phyloP scores from a whole-genome alignment of 768 basidiomycete species.

The Macrocybe gigantea region DNA sequence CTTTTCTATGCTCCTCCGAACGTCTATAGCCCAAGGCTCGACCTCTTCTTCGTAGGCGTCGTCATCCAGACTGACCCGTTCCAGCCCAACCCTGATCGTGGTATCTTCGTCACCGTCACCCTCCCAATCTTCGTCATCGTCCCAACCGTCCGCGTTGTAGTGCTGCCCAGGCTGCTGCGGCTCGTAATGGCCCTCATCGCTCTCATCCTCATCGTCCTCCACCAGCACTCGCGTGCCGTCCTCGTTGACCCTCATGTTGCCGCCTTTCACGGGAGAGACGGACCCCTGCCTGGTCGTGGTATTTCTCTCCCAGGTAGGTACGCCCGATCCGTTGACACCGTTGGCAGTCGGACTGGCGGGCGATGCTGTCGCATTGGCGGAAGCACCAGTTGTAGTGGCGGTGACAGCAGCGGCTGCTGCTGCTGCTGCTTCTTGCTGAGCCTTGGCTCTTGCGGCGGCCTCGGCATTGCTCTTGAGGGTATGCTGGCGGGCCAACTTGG shows the following conservation, averaged over 20 bases:
- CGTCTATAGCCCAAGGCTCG: conserved; percentile 73
- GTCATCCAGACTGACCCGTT: conserved; percentile 40
- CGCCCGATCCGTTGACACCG: conserved; percentile 32
- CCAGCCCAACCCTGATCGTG: conserved; percentile 62
- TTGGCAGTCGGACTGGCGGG: conserved; percentile 10
- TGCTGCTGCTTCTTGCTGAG: conserved; percentile 46
- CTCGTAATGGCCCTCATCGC: conserved; percentile 42
- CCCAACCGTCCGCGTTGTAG: conserved; percentile 61
- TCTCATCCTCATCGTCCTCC: conserved; percentile 67
- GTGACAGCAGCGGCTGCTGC: conserved; percentile 31
- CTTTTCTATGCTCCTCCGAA: conserved; percentile 71
- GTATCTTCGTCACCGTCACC: conserved; percentile 65
- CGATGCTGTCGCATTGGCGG: no score
- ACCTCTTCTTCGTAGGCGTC: conserved; percentile 55
- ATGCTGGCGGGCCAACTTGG: conserved; percentile 84
- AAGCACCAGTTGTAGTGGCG: no score
- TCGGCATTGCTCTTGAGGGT: conserved; percentile 86
- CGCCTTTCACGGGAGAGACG: conserved; percentile 35
- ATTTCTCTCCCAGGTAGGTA: conserved; percentile 78
- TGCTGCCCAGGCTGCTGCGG: conserved; percentile 31
- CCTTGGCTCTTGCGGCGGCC: conserved; percentile 62
- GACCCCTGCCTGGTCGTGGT: conserved; percentile 56
- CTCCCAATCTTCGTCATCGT: conserved; percentile 78
- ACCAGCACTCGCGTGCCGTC: conserved; percentile 61
- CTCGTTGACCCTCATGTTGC: conserved; percentile 45